A percentile compares a stretch with the other conserved stretches of the same genome.
Conservation (phyloP, 2,329 filamentous ascomycete species). For the Sarocladiaceae sp. region DNA sequence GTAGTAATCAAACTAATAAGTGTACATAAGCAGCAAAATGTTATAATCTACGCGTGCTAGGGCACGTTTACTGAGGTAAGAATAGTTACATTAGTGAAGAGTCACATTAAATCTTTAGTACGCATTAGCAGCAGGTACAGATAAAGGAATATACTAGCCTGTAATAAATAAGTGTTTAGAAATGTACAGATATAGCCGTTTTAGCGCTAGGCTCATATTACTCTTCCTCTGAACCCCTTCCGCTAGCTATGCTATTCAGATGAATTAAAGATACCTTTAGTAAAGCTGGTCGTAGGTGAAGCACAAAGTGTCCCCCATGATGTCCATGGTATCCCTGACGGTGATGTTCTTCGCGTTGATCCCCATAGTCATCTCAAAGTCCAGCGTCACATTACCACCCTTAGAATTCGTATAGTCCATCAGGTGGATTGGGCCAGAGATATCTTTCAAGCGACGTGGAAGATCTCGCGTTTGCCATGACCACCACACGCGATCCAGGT, state of each 20-base stretch:
- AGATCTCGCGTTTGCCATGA: constrained; percentile 13
- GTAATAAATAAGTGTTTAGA: not conserved
- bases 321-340: constrained; percentile 5
- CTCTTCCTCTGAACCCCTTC: not conserved
- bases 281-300: constrained; percentile 8
- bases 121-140: no score
- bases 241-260: constrained; percentile 4
- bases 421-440: constrained; percentile 6
- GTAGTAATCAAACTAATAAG: no score
- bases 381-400: constrained; percentile 6
- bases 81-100: no score
- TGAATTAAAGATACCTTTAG: constrained; percentile 3
- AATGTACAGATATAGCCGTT: not conserved
- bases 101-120: no score
- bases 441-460: constrained; percentile 6
- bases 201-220: not conserved
- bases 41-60: no score
- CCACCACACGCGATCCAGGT: constrained; percentile 17
- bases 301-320: constrained; percentile 3
- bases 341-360: constrained; percentile 7
- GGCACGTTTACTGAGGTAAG: no score
- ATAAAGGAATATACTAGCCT: no score
- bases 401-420: constrained; percentile 4
- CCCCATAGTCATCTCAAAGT: constrained; percentile 9
- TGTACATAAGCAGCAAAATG: no score